Conservation (phyloP, 257 asterid genomes). For the Agastache rugosa region DNA sequence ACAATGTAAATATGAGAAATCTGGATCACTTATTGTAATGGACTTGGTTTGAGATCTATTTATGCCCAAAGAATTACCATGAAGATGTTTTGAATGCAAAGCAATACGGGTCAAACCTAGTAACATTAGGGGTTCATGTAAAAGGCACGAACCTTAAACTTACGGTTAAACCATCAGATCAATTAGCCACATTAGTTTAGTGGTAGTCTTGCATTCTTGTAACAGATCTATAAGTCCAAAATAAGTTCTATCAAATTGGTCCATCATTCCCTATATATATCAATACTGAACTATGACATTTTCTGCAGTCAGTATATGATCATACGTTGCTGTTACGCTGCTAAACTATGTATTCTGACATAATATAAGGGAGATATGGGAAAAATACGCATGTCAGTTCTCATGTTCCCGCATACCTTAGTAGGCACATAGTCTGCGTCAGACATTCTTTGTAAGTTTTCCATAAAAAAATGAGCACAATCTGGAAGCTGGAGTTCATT, state of each 20-base stretch:
- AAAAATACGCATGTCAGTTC: slow-evolving; percentile 13
- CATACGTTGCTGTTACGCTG: background rate
- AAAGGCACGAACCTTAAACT: background rate
- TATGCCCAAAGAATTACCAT: background rate
- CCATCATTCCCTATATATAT: background rate
- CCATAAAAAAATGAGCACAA: slow-evolving; percentile 92
- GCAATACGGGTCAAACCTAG: background rate
- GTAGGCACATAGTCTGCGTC: slow-evolving; percentile 82
- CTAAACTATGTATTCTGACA: slow-evolving; percentile 9
- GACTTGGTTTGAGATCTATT: slow-evolving; percentile 13
- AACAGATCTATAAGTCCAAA: slow-evolving; percentile 7
- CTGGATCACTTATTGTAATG: slow-evolving; percentile 16
- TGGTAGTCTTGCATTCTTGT: background rate
- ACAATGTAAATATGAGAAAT: background rate
- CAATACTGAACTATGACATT: background rate
- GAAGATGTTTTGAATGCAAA: slow-evolving; percentile 1
- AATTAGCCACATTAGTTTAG: slow-evolving; percentile 1
- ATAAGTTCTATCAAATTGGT: background rate
- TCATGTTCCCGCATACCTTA: slow-evolving; percentile 59
- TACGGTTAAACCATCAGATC: background rate
- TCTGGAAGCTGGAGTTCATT: slow-evolving; percentile 97
- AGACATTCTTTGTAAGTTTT: slow-evolving; percentile 79
- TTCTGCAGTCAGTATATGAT: background rate
- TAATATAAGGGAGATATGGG: slow-evolving; percentile 9
- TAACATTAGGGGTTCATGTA: background rate